A percentile compares a stretch with the other conserved stretches of the same genome.
phyloP scores from a whole-genome alignment of 352 stramenopile species.

The Pythium chondricola region DNA sequence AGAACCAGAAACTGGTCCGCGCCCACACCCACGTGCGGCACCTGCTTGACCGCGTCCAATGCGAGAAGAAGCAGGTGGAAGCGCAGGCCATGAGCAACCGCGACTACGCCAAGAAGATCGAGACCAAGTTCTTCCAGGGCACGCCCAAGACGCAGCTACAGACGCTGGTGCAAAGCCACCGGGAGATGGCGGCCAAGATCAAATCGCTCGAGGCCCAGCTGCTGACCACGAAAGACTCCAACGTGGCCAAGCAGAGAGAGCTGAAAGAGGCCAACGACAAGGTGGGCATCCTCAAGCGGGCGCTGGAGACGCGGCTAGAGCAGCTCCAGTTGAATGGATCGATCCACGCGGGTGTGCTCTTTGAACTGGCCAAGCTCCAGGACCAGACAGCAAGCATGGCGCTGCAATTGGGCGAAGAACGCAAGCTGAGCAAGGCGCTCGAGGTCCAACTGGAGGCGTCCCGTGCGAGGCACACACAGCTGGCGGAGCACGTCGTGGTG shows the following conservation, averaged over 20 bases:
- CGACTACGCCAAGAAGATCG: constrained; percentile 83
- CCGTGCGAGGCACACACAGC: constrained; percentile 25
- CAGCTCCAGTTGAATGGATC: constrained; percentile 59
- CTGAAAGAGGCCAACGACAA: constrained; percentile 42
- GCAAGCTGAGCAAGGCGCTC: constrained; percentile 27
- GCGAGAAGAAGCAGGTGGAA: constrained; percentile 71
- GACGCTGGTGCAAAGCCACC: constrained; percentile 57
- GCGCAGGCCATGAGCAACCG: constrained; percentile 74
- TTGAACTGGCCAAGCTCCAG: constrained; percentile 68
- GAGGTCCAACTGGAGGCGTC: constrained; percentile 25
- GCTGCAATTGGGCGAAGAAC: constrained; percentile 56
- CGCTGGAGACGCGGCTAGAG: constrained; percentile 64
- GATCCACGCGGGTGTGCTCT: constrained; percentile 67
- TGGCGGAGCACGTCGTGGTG: constrained; percentile 50
- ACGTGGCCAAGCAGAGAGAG: constrained; percentile 23
- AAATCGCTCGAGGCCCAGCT: constrained; percentile 33
- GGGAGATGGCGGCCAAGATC: constrained; percentile 41
- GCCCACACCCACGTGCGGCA: constrained; percentile 62
- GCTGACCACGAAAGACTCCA: constrained; percentile 17
- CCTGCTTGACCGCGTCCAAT: constrained; percentile 65
- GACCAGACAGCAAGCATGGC: constrained; percentile 56
- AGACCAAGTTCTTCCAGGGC: constrained; percentile 77
- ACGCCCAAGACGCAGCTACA: constrained; percentile 44
- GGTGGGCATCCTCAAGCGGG: constrained; percentile 60
- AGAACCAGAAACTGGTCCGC: constrained; percentile 41